These are phyloP conservation scores for Amanita muscaria DNA, from an alignment of 768 basidiomycete genomes.

Conservation along the genomic window DNA sequence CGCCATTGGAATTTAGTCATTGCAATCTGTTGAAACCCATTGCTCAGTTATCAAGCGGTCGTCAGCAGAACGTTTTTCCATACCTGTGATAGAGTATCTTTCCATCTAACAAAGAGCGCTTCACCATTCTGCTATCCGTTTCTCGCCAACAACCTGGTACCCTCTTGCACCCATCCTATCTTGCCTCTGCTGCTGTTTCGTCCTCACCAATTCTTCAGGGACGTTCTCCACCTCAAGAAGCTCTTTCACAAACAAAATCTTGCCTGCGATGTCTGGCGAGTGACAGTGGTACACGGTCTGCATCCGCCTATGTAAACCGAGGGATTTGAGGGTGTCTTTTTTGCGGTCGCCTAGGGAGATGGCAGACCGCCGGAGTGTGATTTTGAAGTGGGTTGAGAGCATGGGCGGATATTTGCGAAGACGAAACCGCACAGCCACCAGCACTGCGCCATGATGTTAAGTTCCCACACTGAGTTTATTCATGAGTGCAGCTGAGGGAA, in stretches of 20 bases:
- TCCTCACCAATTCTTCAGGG: conserved; percentile 52
- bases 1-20: too few species aligned
- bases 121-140: too few species aligned
- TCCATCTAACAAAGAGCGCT: too few species aligned
- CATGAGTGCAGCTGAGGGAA: too few species aligned
- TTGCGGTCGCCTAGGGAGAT: conserved; percentile 71
- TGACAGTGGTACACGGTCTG: conserved; percentile 81
- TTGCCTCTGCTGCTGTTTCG: conserved; percentile 30
- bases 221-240: conserved; percentile 85
- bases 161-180: conserved; percentile 63
- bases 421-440: too few species aligned
- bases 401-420: too few species aligned
- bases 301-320: conserved; percentile 76
- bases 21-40: too few species aligned
- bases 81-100: too few species aligned
- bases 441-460: too few species aligned
- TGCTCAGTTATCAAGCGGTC: too few species aligned
- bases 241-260: conserved; percentile 85
- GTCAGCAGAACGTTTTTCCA: too few species aligned
- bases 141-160: conserved; percentile 29
- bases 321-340: conserved; percentile 39
- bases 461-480: too few species aligned
- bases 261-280: conserved; percentile 39
- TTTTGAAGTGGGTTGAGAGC: conserved; percentile 75
- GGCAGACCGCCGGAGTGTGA: conserved; percentile 81